Base-by-base conservation (phyloP, 2,329 filamentous ascomycete genomes). In the Tolypocladium paradoxum region DNA sequence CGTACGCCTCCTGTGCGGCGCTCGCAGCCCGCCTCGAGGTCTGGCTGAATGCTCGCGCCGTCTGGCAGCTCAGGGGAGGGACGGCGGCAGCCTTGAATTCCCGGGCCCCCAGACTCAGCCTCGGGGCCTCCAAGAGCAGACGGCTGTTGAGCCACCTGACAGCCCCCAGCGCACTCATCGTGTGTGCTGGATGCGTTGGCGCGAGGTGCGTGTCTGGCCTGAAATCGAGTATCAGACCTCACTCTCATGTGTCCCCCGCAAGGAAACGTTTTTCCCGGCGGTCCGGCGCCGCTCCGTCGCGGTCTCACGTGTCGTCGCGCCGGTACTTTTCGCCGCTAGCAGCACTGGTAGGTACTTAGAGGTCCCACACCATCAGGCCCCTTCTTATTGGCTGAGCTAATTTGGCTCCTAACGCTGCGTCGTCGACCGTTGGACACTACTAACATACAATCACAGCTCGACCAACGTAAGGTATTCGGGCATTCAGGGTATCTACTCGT, bases 1-100 rank as follows among this genome's bases (percentile, higher is more conserved):
- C 68, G 59, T 63, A 73, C 71, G 71, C 71, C 63, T 73, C 71
- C 56, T 73, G 70, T 43, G 72, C 72, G 53, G 69, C 71, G 50
- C 57, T 66, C 47, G 63, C 63, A 11, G 54, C 48, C 37, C 60
- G 61, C 53, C 56, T 52, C 35, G 59, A 45, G 33, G 69, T 68
- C 57, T 65, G 65, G 60, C 65, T 66, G 49, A 73, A 71, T 36
- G 62, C 53, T 54, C 68, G 65, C 54, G 62, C 58, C 50, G 53
- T 53, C 54, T 65, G 63, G 20, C 48, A 49, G 54, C 55, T 54
- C 8, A 58, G 54, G 35, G 58, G 57, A 46, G 55, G 59, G 50
- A 55, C 51, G 52, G 57, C 56, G 33, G 64, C 58, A 50, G 59
- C 52, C 55, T 64, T 63, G 51, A 64, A 62, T 38, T 62, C 60